Conservation (phyloP, 345 rosid species). For the Salix brachista region DNA sequence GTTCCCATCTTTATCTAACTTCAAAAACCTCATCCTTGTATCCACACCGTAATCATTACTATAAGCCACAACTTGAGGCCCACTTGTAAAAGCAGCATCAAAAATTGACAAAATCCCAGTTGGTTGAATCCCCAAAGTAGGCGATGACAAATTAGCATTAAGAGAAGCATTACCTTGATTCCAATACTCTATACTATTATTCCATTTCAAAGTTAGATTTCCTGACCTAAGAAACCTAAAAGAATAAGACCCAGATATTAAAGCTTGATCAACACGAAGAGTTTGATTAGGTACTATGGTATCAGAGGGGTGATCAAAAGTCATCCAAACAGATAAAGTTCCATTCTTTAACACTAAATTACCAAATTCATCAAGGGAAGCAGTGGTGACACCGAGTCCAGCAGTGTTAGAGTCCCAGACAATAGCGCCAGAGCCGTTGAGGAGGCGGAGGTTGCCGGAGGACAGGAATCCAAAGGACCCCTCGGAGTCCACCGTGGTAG, state of each 20-base stretch:
- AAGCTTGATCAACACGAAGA: slow-evolving; percentile 19
- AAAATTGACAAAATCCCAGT: slow-evolving; percentile 43
- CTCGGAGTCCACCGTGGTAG: slow-evolving; percentile 38
- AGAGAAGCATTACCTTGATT: slow-evolving; percentile 43
- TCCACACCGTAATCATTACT: slow-evolving; percentile 51
- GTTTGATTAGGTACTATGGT: slow-evolving; percentile 49
- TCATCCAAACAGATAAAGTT: slow-evolving; percentile 36
- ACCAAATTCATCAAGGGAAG: slow-evolving; percentile 50
- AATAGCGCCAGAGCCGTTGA: slow-evolving; percentile 49
- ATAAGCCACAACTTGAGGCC: slow-evolving; percentile 29
- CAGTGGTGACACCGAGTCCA: slow-evolving; percentile 40
- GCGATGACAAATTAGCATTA: slow-evolving; percentile 38
- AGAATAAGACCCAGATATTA: slow-evolving; percentile 47
- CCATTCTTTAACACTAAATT: slow-evolving; percentile 30
- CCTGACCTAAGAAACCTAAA: slow-evolving; percentile 41
- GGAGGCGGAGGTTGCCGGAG: slow-evolving; percentile 52
- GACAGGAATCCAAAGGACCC: slow-evolving; percentile 43
- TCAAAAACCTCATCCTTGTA: slow-evolving; percentile 49
- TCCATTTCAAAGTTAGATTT: slow-evolving; percentile 52
- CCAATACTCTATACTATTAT: slow-evolving; percentile 40
- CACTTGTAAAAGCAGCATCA: slow-evolving; percentile 28
- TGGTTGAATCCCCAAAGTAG: slow-evolving; percentile 38
- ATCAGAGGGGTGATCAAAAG: slow-evolving; percentile 47
- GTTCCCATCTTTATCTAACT: slow-evolving; percentile 57
- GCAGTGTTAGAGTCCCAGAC: slow-evolving; percentile 55